phyloP scores from a whole-genome alignment of 768 basidiomycete species.

The Leccinum boreale region DNA sequence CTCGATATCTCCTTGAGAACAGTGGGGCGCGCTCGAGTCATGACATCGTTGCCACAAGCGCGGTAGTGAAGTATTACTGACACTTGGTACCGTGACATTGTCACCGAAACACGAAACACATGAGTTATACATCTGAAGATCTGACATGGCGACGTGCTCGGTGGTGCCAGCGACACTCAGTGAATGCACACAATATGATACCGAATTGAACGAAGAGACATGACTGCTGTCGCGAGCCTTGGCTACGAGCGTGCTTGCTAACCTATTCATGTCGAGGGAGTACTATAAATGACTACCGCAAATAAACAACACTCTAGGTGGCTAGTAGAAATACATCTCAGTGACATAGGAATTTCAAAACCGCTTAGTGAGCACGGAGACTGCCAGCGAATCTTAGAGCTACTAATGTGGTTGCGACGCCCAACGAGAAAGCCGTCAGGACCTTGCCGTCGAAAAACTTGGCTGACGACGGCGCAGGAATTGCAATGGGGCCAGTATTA shows the following conservation, averaged over 20 bases:
- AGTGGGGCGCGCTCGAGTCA: neutral
- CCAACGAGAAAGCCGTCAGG: constrained; percentile 30
- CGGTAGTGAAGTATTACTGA: neutral
- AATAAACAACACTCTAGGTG: neutral
- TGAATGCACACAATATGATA: neutral
- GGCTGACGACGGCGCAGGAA: neutral
- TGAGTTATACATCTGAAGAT: too few species aligned
- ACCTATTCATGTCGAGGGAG: neutral
- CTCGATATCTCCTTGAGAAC: neutral
- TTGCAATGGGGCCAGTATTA: neutral
- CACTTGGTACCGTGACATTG: neutral
- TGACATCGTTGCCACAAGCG: neutral
- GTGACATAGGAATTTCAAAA: neutral
- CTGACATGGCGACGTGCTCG: neutral
- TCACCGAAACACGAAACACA: too few species aligned
- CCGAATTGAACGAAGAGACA: too few species aligned
- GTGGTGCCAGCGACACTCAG: too few species aligned
- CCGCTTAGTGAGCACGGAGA: constrained; percentile 5
- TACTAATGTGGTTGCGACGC: constrained; percentile 20
- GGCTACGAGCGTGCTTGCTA: neutral
- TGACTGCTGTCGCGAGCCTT: neutral
- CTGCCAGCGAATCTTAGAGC: constrained; percentile 7
- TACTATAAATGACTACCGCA: neutral
- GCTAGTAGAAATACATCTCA: neutral
- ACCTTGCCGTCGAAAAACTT: constrained; percentile 7